Evolutionary conservation across 2,329 filamentous ascomycete species (phyloP).

Genomic region (Fusarium nanum): DNA sequence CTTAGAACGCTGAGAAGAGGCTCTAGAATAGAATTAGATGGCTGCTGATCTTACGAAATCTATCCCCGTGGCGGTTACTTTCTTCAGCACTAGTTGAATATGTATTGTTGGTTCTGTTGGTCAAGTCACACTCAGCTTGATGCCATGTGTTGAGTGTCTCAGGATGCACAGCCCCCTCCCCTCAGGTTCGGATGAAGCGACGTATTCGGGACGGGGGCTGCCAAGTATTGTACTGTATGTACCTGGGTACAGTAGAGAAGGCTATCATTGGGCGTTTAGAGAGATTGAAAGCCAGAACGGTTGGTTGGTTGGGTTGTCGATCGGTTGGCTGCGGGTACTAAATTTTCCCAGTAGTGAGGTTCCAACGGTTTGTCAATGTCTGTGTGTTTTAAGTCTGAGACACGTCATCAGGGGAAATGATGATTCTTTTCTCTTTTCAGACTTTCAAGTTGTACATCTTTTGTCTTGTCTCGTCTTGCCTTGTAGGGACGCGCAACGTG

Average conservation of each 20-base stretch:
- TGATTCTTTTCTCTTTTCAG: neutral
- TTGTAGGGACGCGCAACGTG: slow-evolving; percentile 5
- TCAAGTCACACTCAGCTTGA: slow-evolving; percentile 1
- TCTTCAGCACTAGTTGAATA: neutral
- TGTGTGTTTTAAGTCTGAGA: slow-evolving; percentile 32
- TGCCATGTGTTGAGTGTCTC: slow-evolving; percentile 15
- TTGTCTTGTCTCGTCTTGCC: neutral
- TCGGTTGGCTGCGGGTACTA: neutral
- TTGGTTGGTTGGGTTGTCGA: neutral
- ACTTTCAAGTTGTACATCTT: neutral
- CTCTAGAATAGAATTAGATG: neutral
- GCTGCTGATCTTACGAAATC: neutral
- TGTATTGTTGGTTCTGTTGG: neutral
- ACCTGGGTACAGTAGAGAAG: neutral
- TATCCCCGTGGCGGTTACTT: neutral
- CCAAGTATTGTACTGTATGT: neutral
- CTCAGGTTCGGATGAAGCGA: slow-evolving; percentile 28
- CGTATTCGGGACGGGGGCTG: slow-evolving; percentile 23
- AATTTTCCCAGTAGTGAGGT: slow-evolving; percentile 8
- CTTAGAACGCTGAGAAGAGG: neutral
- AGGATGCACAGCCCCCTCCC: slow-evolving; percentile 29
- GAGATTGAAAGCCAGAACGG: neutral
- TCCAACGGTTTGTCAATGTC: slow-evolving; percentile 27
- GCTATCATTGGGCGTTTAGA: slow-evolving; percentile 14
- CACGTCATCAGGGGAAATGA: slow-evolving; percentile 19